Base-by-base conservation (phyloP, 1,284 basidiomycete genomes). In the Sutorius eximius region DNA sequence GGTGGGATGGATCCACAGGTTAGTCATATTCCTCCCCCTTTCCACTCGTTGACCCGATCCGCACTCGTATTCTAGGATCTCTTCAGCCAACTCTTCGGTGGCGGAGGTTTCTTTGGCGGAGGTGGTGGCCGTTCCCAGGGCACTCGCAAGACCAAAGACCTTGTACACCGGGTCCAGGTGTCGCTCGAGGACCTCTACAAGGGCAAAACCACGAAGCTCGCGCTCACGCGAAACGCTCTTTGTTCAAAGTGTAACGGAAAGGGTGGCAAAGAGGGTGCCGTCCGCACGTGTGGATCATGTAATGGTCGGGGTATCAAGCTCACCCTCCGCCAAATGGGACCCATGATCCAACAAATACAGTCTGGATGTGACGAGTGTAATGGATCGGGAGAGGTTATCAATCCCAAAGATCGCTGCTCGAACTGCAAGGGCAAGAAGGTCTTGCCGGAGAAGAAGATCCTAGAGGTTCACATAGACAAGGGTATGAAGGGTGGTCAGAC, bases 281-380 rank as follows among this genome's bases (percentile, higher is more conserved):
- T 98, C 57, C 86, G 87, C 72, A 72, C 80, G 45, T 99, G 97
- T 74, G 66, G 73, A 47, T 72, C 80, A 20, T 99, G 97, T 78
- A 82, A 80, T 66, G 97, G 97, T 62, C 92, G 94, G 65, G 97
- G 97, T 71, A 77, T 97, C 77, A 93, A 90, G 74, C 77, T 98
- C 66, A 93, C 90, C 54, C 79, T 98, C 57, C 91, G 97, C 59
- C 96, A 98, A 74, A 89, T 97, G 83, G 97, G 97, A 36, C 97
- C 97, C 16, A 99, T 99, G 97, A 94, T 99, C 65, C 97, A 99
- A 77, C 97, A 99, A 76, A 93, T 99, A 67, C 97, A 99, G 73
- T 91, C 94, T 61, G 82, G 87, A 49, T 99, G 97, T 77, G 86
- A 90, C 69, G 95, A 98, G 33, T 99, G 97, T 74, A 82, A 81